Evolutionary conservation across 768 basidiomycete species (phyloP).

Genomic region (Leccinum incarnatum): DNA sequence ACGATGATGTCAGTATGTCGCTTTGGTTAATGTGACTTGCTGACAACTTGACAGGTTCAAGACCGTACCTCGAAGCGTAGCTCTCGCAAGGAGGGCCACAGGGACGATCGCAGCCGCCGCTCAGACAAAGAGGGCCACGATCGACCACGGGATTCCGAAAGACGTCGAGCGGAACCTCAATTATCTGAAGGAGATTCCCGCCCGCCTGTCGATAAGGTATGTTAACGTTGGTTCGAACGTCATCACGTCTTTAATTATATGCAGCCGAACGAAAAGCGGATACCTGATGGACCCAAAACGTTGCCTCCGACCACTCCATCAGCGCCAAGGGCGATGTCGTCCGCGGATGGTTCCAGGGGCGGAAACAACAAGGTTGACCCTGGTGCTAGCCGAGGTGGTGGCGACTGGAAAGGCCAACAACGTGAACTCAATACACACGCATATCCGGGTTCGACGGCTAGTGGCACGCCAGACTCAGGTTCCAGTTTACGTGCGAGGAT

Average conservation of each 20-base stretch:
- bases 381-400: conserved; percentile 38
- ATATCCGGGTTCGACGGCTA: conserved; percentile 19
- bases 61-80: conserved; percentile 80
- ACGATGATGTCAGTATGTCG: conserved; percentile 64
- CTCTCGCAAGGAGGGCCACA: conserved; percentile 73
- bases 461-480: conserved; percentile 22
- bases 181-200: conserved; percentile 48
- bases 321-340: conserved; percentile 69
- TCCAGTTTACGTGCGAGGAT: conserved; percentile 56
- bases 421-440: conserved; percentile 32
- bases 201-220: conserved; percentile 61
- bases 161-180: conserved; percentile 65
- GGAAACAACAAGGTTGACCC: conserved; percentile 44
- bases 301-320: conserved; percentile 62
- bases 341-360: conserved; percentile 40
- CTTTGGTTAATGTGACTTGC: conserved; percentile 2
- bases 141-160: conserved; percentile 62
- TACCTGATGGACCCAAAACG: conserved; percentile 52
- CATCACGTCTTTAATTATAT: conserved; percentile 7
- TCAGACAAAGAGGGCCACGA: conserved; percentile 70
- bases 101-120: conserved; percentile 71
- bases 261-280: conserved; percentile 53
- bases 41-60: conserved; percentile 40
- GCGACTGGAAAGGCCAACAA: conserved; percentile 48
- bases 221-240: conserved; percentile 11